Base-by-base conservation (phyloP, 1,284 basidiomycete genomes). In the Boletellus dicymbophilus region DNA sequence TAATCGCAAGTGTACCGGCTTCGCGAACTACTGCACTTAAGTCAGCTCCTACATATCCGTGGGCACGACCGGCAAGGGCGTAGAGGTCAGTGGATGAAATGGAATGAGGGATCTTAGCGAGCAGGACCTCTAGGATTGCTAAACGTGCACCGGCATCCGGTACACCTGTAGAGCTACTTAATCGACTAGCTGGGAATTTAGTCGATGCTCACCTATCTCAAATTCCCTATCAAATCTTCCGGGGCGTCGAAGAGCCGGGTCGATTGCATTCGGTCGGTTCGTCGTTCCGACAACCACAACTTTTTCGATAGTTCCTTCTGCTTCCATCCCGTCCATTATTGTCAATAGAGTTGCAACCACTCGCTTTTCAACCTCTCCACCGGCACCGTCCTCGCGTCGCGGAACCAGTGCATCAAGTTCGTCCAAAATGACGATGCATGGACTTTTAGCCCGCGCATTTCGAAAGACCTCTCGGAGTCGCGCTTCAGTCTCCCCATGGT, bases 21-120 rank as follows among this genome's bases (percentile, higher is more conserved):
- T 98, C 93, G 21, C 96, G 88, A 22, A 99, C 84, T 39, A 98
- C 85, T 0, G 95, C 91, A 39, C 87, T 85, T 27, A 99, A 78
- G 68, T 99, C 97, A 2, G 97, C 97, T 9, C 97, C 97, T 42
- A 99, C 97, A 64, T 96, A 99, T 0, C 97, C 97, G 59, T 99
- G 95, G 2, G 95, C 95, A 23, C 85, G 82, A 12, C 81, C 75
- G 0, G 95, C 90, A 15, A 98, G 70, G 1, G 77, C 60, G 21
- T 76, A 71, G 2, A 98, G 78, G 4, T 92, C 83, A 0, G 76
- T 73, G 1, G 71, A 63, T 0, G 80, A 68, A 43, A 98, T 79
- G 2, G 74, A 68, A 62, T 98, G 85, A 0, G 97, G 96, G 6
- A 90, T 90, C 55, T 86, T 87, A 12, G 80, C 65, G 0, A 98